phyloP scores from a whole-genome alignment of 2,329 filamentous ascomycete species.

The Fusarium xyrophilum region DNA sequence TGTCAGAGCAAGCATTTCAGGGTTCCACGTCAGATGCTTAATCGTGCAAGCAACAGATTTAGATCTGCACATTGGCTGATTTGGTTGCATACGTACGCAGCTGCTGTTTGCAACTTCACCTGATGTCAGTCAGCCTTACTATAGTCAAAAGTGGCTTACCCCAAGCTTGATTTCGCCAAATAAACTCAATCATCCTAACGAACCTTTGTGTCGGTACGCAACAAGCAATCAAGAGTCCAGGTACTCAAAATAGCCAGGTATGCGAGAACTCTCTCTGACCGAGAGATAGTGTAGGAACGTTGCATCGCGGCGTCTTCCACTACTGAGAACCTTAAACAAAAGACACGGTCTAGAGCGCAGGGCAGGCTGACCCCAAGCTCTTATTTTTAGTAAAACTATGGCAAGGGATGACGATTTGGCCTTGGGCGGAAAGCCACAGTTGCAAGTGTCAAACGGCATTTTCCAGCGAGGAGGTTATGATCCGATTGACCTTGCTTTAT shows the following conservation, averaged over 20 bases:
- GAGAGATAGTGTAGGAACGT: conserved; percentile 20
- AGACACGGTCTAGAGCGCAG: conserved; percentile 1
- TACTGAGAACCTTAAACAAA: conserved; percentile 7
- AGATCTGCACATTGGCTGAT: background rate
- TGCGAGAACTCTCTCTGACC: background rate
- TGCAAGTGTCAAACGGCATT: background rate
- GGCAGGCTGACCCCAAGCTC: background rate
- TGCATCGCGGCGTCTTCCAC: conserved; percentile 18
- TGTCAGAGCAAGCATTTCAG: background rate
- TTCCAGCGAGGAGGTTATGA: conserved; percentile 3
- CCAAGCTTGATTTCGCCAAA: background rate
- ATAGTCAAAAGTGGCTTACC: background rate
- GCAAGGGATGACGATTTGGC: conserved; percentile 12
- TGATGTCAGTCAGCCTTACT: background rate
- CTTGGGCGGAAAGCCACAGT: conserved; percentile 10
- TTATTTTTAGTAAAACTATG: conserved; percentile 18
- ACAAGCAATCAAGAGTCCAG: background rate
- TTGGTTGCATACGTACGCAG: background rate
- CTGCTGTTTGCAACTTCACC: background rate
- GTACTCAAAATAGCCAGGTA: conserved; percentile 12
- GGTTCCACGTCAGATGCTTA: conserved; percentile 14
- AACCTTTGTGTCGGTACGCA: background rate
- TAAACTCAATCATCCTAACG: background rate
- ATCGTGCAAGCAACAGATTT: background rate
- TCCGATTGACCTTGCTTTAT: background rate